Evolutionary conservation across 352 stramenopile genomes (phyloP).

Genomic region (Globisporangium spiculum): DNA sequence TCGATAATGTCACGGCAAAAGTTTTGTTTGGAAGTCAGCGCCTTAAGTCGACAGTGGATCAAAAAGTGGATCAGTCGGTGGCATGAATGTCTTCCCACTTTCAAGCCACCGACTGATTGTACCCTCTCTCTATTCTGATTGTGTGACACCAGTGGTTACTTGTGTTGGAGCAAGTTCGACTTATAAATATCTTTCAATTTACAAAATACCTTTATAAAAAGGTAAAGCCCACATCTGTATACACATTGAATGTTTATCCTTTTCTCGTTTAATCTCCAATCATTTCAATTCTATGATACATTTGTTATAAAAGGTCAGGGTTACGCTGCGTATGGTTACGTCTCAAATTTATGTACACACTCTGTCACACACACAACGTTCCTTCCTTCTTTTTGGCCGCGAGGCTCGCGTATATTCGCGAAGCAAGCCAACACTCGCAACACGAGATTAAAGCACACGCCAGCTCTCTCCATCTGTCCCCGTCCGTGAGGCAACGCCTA

Average conservation of each 20-base stretch:
- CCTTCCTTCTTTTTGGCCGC: neutral
- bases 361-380: neutral
- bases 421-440: neutral
- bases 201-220: neutral
- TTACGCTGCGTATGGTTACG: neutral
- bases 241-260: neutral
- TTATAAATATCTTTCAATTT: neutral
- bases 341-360: neutral
- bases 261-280: neutral
- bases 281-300: neutral
- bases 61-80: neutral
- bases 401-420: neutral
- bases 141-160: neutral
- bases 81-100: neutral
- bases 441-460: neutral
- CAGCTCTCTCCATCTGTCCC: no score
- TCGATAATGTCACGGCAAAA: neutral
- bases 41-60: neutral
- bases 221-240: neutral
- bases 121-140: neutral
- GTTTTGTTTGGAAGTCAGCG: neutral
- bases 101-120: neutral
- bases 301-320: neutral
- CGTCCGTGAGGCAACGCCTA: neutral
- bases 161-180: neutral